These are phyloP conservation scores for Neoboletus subvelutipes DNA, from an alignment of 768 basidiomycete species.

Conservation along the genomic window DNA sequence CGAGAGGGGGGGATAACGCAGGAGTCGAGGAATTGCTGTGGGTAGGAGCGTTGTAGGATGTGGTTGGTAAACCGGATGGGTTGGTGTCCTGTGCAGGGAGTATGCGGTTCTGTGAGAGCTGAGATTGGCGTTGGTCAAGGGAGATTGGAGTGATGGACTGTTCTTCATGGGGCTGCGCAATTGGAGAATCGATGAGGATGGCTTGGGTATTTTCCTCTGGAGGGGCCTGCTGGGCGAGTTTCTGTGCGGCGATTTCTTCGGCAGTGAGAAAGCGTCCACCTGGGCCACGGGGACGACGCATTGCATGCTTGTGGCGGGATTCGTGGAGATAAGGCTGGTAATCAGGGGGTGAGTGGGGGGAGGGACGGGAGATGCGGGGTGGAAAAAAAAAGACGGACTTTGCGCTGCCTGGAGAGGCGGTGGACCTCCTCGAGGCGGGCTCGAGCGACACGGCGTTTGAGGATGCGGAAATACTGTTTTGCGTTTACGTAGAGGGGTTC, in stretches of 20 bases:
- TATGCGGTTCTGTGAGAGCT: conserved; percentile 16
- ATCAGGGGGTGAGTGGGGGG: conserved; percentile 10
- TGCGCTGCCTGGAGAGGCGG: conserved; percentile 87
- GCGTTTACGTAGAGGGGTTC: conserved; percentile 99
- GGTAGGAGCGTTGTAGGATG: conserved; percentile 18
- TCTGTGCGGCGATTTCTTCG: conserved; percentile 89
- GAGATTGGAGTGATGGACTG: conserved; percentile 1
- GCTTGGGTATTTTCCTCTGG: conserved; percentile 22
- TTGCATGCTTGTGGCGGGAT: conserved; percentile 96
- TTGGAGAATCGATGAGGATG: conserved; percentile 20
- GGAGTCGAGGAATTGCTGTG: conserved; percentile 28
- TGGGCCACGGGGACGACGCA: conserved; percentile 94
- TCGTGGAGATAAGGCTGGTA: conserved; percentile 94
- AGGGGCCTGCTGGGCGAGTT: conserved; percentile 38
- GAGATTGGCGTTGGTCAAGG: conserved; percentile 15
- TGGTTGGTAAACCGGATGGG: conserved; percentile 9
- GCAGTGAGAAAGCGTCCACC: conserved; percentile 97
- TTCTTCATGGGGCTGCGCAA: conserved; percentile 13
- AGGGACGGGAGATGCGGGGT: not conserved
- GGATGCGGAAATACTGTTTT: conserved; percentile 98
- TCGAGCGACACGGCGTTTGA: conserved; percentile 90
- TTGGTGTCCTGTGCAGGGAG: conserved; percentile 18
- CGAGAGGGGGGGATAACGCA: conserved; percentile 18
- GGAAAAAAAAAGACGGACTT: conserved; percentile 48
- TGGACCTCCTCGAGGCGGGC: conserved; percentile 93